These are phyloP conservation scores for Cyberlindnera amylophila DNA, from an alignment of 805 yeast genomes.

Conservation along the genomic window DNA sequence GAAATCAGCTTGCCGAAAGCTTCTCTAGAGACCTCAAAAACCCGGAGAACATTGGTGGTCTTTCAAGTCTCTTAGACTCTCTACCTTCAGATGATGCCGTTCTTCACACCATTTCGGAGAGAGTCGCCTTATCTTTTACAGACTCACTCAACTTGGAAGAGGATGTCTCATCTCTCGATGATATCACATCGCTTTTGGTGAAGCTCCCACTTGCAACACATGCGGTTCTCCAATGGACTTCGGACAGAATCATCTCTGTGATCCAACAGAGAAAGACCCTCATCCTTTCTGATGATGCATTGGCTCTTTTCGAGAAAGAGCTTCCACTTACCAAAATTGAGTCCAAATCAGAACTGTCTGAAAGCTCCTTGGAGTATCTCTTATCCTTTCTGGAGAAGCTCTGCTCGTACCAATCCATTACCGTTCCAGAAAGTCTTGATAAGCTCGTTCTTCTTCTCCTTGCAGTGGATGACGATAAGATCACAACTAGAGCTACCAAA, in stretches of 20 bases:
- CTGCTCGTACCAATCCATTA: slow-evolving; percentile 8
- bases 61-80: slow-evolving; percentile 9
- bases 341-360: neutral
- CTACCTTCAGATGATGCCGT: slow-evolving; percentile 2
- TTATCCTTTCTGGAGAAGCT: slow-evolving; percentile 18
- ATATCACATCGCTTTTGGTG: slow-evolving; percentile 4
- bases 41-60: slow-evolving; percentile 9
- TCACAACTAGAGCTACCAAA: slow-evolving; percentile 37
- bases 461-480: slow-evolving; percentile 34
- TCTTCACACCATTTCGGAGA: slow-evolving; percentile 4
- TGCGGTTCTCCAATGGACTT: slow-evolving; percentile 10
- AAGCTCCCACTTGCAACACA: slow-evolving; percentile 9
- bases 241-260: slow-evolving; percentile 2
- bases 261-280: slow-evolving; percentile 3
- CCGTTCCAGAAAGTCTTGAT: slow-evolving; percentile 21
- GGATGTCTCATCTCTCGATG: neutral
- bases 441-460: slow-evolving; percentile 32
- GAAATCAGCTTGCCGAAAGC: neutral
- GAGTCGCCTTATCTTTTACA: neutral
- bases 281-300: slow-evolving; percentile 4
- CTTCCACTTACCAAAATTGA: too few species aligned
- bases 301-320: slow-evolving; percentile 2
- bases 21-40: slow-evolving; percentile 5
- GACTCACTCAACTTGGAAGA: neutral
- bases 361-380: slow-evolving; percentile 1